Evolutionary conservation across 2,329 filamentous ascomycete species (phyloP).

Genomic region (Elsinoe ampelina): DNA sequence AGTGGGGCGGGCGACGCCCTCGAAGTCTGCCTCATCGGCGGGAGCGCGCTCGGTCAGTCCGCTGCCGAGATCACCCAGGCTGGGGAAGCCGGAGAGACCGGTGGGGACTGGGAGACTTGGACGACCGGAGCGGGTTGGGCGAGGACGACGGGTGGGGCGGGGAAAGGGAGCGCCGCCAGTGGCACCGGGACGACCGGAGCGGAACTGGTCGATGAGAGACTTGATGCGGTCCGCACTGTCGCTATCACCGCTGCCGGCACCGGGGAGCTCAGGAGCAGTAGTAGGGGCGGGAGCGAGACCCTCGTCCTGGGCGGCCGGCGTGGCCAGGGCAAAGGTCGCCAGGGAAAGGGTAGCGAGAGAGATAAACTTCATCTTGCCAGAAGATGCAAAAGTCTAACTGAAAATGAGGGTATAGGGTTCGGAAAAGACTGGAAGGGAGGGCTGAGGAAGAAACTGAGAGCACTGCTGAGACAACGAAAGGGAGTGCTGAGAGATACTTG

Average conservation of each 20-base stretch:
- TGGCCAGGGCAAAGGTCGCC: background rate
- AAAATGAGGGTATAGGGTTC: background rate
- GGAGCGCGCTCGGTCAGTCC: background rate
- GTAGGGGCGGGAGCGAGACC: background rate
- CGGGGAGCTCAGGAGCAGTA: background rate
- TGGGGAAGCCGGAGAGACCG: background rate
- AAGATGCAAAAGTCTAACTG: background rate
- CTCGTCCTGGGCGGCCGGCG: slow-evolving; percentile 8
- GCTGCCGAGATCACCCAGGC: background rate
- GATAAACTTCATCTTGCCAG: slow-evolving; percentile 12
- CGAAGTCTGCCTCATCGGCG: background rate
- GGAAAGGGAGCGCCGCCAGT: background rate
- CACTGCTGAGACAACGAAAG: slow-evolving; percentile 5
- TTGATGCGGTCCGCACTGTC: background rate
- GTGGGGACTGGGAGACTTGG: background rate
- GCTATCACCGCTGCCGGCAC: background rate
- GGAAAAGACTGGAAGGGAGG: slow-evolving; percentile 2
- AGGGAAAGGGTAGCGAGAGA: slow-evolving; percentile 7
- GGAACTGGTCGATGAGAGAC: slow-evolving; percentile 7
- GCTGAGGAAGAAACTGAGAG: slow-evolving; percentile 1
- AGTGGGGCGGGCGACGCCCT: slow-evolving; percentile 3
- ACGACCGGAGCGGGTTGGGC: background rate
- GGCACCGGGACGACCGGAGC: background rate
- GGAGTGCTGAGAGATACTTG: background rate
- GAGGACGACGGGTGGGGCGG: background rate